Base-by-base conservation (phyloP, 2,329 filamentous ascomycete species). In the Camptophora hylomeconis region DNA sequence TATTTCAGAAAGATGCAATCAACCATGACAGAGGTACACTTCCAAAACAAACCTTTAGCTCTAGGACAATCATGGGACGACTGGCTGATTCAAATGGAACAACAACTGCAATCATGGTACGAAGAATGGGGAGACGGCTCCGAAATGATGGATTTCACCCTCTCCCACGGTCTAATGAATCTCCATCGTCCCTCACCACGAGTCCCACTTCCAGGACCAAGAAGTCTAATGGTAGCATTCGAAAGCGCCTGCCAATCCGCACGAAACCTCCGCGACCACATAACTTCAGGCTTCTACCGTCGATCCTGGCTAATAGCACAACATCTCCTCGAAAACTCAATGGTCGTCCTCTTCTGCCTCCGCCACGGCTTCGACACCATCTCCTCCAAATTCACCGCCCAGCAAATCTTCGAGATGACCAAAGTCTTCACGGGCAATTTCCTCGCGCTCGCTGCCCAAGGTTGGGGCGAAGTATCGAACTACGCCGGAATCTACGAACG, bases 401-500 rank as follows among this genome's bases (percentile, higher is more conserved):
- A 45, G n/a, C 34, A 50, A 16, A 46, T 51, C 15, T 50, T 50
- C 25, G 46, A 51, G 21, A 46, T 47, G 36, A 46, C 49, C 5
- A 52, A 52, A 30, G 43, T 47, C 28, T 43, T 51, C 20, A 52
- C 49, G 3, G 36, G 38, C 17, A 51, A 52, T 27, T 46, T 51
- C 26, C 38, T 52, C 10, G 39, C 44, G 3, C 41, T 52, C 10
- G 45, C 48, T 10, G 44, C 41, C 4, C 49, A 47, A 28, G 44
- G 48, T 16, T 51, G 48, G 48, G 45, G 47, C 23, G 48, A 50
- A 27, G 46, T 52, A 2, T 40, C 40, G 7, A 45, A 48, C 17
- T 52, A 49, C 21, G 49, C 32, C 1, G 41, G 43, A 5, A 36
- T 45, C 4, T 47, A 45, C 22, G 44, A 47, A 31, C 33, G 44